These are phyloP conservation scores for Psilocybe cyanescens DNA, from an alignment of 768 basidiomycete genomes.

Conservation along the genomic window DNA sequence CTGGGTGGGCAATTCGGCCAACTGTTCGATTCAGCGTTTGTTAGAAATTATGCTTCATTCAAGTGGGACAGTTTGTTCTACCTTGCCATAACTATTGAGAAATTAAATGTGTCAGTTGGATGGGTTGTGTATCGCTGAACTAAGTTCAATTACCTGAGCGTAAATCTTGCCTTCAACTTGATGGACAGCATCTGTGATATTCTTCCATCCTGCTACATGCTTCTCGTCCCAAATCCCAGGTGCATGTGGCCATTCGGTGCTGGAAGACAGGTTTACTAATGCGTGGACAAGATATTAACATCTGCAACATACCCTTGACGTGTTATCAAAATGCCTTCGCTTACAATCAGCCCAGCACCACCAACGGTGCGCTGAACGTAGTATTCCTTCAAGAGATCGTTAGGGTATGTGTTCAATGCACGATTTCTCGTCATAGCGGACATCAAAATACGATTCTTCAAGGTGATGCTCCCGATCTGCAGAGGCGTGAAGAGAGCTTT, in stretches of 20 bases:
- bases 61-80: neutral
- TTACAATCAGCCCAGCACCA: constrained; percentile 43
- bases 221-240: constrained; percentile 52
- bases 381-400: constrained; percentile 41
- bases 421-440: constrained; percentile 46
- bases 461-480: constrained; percentile 36
- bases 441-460: constrained; percentile 44
- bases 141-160: constrained; percentile 32
- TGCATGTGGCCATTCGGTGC: constrained; percentile 46
- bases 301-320: constrained; percentile 41
- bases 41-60: constrained; percentile 27
- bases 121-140: constrained; percentile 21
- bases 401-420: constrained; percentile 38
- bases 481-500: constrained; percentile 36
- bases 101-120: neutral
- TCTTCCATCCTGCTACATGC: constrained; percentile 49
- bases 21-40: constrained; percentile 25
- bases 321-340: constrained; percentile 42
- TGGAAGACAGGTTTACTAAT: constrained; percentile 14
- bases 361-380: constrained; percentile 40
- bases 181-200: constrained; percentile 51
- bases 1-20: constrained; percentile 39
- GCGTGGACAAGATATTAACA: neutral
- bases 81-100: neutral
- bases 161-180: constrained; percentile 46